A percentile compares a stretch with the other conserved stretches of the same genome.
phyloP scores from a whole-genome alignment of 2,329 filamentous ascomycete genomes.

The Aureobasidium sp. region DNA sequence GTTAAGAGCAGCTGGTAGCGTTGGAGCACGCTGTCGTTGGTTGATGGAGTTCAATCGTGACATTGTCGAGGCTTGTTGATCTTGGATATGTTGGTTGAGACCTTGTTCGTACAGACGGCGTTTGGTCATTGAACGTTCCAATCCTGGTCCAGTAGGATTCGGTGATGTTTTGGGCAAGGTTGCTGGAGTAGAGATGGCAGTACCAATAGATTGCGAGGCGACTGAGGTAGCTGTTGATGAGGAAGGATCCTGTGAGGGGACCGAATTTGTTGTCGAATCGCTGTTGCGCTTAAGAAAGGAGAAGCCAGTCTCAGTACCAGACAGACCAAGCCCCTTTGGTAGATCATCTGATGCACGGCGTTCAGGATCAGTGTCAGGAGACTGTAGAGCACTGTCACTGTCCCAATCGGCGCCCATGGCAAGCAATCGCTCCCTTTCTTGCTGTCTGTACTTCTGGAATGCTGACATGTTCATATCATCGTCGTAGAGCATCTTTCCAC shows the following conservation, averaged over 20 bases:
- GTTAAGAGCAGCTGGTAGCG: slow-evolving; percentile 34
- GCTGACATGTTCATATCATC: slow-evolving; percentile 76
- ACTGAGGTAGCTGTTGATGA: slow-evolving; percentile 77
- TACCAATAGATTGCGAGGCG: slow-evolving; percentile 55
- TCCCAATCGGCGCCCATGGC: slow-evolving; percentile 25
- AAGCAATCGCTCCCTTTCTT: slow-evolving; percentile 41
- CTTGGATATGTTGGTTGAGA: slow-evolving; percentile 68
- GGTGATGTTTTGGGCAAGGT: slow-evolving; percentile 20
- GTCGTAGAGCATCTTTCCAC: slow-evolving; percentile 63
- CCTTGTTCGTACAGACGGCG: slow-evolving; percentile 77
- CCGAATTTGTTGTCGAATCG: slow-evolving; percentile 72
- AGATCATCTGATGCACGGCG: slow-evolving; percentile 30
- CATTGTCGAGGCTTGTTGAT: slow-evolving; percentile 68
- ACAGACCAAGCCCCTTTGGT: slow-evolving; percentile 5
- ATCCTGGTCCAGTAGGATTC: slow-evolving; percentile 23
- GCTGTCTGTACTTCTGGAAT: slow-evolving; percentile 67
- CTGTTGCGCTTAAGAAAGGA: slow-evolving; percentile 67
- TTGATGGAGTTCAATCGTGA: slow-evolving; percentile 68
- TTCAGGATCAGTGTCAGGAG: slow-evolving; percentile 16
- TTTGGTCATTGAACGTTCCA: slow-evolving; percentile 61
- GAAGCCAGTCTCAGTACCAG: slow-evolving; percentile 22
- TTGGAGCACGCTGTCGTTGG: slow-evolving; percentile 51
- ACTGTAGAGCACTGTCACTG: slow-evolving; percentile 12
- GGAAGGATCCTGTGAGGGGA: slow-evolving; percentile 61
- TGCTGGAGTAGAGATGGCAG: slow-evolving; percentile 30